Conservation (phyloP, 345 rosid genomes). For the Cochlearia excelsa region DNA sequence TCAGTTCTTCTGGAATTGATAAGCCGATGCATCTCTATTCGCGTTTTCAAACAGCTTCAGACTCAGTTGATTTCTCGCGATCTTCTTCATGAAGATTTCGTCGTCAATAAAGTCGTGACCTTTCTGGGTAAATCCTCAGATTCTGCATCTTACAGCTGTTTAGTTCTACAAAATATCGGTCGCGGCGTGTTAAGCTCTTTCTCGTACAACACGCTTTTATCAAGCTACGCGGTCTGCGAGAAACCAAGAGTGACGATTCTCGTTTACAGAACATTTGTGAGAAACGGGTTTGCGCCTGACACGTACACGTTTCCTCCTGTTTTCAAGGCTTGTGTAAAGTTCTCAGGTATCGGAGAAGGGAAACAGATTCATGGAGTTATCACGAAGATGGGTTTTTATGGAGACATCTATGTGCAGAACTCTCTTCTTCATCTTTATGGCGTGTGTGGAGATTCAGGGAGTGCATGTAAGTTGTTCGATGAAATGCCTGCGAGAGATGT, state of each 20-base stretch:
- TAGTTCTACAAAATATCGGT: slow-evolving; percentile 28
- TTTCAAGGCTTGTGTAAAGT: slow-evolving; percentile 47
- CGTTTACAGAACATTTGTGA: slow-evolving; percentile 28
- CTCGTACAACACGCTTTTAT: slow-evolving; percentile 33
- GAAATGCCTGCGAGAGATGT: slow-evolving; percentile 49
- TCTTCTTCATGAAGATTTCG: slow-evolving; percentile 25
- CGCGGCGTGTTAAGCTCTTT: slow-evolving; percentile 26
- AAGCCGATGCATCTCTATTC: slow-evolving; percentile 33
- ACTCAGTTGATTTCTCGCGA: slow-evolving; percentile 16
- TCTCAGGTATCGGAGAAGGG: slow-evolving; percentile 35
- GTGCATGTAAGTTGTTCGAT: slow-evolving; percentile 42
- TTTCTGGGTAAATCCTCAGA: slow-evolving; percentile 30
- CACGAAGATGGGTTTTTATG: slow-evolving; percentile 34
- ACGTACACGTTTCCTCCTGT: slow-evolving; percentile 44
- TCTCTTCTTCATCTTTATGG: slow-evolving; percentile 39
- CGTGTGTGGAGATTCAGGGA: slow-evolving; percentile 32
- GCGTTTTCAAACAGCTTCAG: slow-evolving; percentile 40
- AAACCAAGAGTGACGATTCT: slow-evolving; percentile 32
- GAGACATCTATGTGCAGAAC: slow-evolving; percentile 40
- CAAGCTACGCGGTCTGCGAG: slow-evolving; percentile 33
- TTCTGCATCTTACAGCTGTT: slow-evolving; percentile 24
- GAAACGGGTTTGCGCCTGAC: slow-evolving; percentile 42
- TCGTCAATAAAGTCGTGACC: slow-evolving; percentile 29
- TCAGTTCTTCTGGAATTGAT: slow-evolving; percentile 27
- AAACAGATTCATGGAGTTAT: slow-evolving; percentile 38